These are phyloP conservation scores for Eimeria sp. DNA, from an alignment of 169 alveolate genomes.

Conservation along the genomic window DNA sequence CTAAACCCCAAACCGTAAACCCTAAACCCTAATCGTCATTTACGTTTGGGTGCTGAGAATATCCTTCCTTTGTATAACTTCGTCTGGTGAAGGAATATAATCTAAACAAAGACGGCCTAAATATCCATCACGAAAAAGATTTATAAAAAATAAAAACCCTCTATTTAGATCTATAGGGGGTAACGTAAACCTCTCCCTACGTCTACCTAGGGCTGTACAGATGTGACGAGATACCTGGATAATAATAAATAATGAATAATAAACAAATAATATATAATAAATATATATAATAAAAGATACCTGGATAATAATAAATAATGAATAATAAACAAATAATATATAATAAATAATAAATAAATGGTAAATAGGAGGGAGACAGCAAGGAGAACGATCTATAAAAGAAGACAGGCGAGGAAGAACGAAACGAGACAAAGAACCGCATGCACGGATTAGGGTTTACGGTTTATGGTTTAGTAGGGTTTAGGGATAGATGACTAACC, in stretches of 20 bases:
- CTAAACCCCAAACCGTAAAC: neutral
- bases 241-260: neutral
- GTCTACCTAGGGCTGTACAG: neutral
- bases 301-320: neutral
- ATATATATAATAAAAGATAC: too few relatives aligned
- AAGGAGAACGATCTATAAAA: too few relatives aligned
- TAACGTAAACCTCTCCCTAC: neutral
- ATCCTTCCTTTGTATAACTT: neutral
- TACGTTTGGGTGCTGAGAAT: neutral
- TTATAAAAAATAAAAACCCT: constrained; percentile 64
- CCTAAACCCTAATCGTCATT: neutral
- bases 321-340: too few relatives aligned
- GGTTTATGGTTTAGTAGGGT: neutral
- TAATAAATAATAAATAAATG: too few relatives aligned
- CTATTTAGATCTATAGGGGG: constrained; percentile 36
- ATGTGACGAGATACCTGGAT: constrained; percentile 49
- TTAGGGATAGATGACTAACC: neutral
- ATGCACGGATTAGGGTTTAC: too few relatives aligned
- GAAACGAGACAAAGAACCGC: too few relatives aligned
- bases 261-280: too few relatives aligned
- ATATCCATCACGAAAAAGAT: constrained; percentile 46
- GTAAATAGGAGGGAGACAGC: too few relatives aligned
- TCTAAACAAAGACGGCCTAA: constrained; percentile 57
- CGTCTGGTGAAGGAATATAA: neutral
- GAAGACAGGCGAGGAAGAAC: too few relatives aligned